Conservation (phyloP, 345 rosid genomes). For the Gynandropsis gynandra region DNA sequence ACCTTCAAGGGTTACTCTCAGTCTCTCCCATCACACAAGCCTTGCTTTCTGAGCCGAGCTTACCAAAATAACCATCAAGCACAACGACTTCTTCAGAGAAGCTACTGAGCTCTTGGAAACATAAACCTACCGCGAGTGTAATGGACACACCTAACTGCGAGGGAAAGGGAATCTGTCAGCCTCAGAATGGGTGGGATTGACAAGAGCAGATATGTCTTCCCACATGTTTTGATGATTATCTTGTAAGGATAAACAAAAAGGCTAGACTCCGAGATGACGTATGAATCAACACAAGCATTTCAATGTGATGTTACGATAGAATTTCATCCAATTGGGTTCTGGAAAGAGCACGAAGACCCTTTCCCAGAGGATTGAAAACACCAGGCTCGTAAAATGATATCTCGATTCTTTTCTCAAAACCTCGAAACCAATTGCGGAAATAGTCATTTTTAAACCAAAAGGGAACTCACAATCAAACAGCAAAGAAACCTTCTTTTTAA, state of each 20-base stretch:
- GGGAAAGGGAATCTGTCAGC: constrained; percentile 29
- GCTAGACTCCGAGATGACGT: constrained; percentile 45
- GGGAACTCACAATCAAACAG: too few species aligned
- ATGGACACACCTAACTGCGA: constrained; percentile 29
- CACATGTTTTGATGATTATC: constrained; percentile 41
- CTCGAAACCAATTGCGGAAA: constrained; percentile 42
- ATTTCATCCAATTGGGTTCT: constrained; percentile 32
- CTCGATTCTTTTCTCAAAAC: constrained; percentile 43
- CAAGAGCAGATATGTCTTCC: constrained; percentile 32
- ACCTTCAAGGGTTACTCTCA: too few species aligned
- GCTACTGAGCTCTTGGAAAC: constrained; percentile 33
- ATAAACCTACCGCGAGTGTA: constrained; percentile 43
- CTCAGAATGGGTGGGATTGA: constrained; percentile 36
- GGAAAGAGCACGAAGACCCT: constrained; percentile 35
- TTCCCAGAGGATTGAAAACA: constrained; percentile 27
- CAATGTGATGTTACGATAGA: constrained; percentile 34
- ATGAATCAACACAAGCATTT: constrained; percentile 33
- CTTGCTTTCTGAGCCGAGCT: constrained; percentile 25
- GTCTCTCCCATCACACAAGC: constrained; percentile 27
- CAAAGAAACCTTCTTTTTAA: too few species aligned
- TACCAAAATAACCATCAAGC: constrained; percentile 31
- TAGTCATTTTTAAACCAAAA: neutral
- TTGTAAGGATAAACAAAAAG: constrained; percentile 38
- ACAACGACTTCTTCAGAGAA: constrained; percentile 38
- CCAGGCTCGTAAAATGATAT: constrained; percentile 32